A percentile compares a stretch with the other conserved stretches of the same genome.
Conservation (phyloP, 768 basidiomycete genomes). For the Kwoniella dendrophila region DNA sequence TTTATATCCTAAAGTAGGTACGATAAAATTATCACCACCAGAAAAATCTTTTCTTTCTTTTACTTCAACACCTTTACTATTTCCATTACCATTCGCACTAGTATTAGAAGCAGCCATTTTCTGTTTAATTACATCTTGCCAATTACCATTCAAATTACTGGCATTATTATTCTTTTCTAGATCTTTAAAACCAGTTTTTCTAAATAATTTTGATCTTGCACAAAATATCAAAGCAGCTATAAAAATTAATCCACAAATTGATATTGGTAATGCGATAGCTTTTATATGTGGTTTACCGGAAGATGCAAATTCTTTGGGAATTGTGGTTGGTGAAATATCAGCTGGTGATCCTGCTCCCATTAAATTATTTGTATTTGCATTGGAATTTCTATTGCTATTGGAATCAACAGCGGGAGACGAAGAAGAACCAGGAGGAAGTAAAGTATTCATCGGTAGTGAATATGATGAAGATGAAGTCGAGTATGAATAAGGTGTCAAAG, state of each 20-base stretch:
- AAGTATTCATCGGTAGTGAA: no score
- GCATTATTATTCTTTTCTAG: neutral
- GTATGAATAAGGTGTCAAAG: no score
- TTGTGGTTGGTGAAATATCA: no score
- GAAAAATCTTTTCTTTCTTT: slow-evolving; percentile 5
- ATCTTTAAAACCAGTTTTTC: slow-evolving; percentile 13
- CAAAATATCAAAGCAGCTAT: slow-evolving; percentile 27
- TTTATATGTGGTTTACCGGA: slow-evolving; percentile 16
- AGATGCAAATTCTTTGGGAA: no score
- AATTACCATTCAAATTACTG: slow-evolving; percentile 2
- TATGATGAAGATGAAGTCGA: no score
- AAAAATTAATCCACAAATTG: slow-evolving; percentile 27
- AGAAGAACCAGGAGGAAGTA: no score
- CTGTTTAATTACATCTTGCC: slow-evolving; percentile 21
- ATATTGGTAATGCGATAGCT: slow-evolving; percentile 32
- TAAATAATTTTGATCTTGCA: slow-evolving; percentile 13
- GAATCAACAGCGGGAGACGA: neutral
- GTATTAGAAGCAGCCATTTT: slow-evolving; percentile 5
- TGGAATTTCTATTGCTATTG: neutral
- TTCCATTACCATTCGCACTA: neutral
- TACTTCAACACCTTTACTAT: slow-evolving; percentile 10
- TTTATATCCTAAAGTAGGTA: slow-evolving; percentile 10
- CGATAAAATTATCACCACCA: neutral
- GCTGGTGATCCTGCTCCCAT: no score
- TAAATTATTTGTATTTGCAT: neutral